Evolutionary conservation across 2,329 filamentous ascomycete species (phyloP), one percentile per base, ranked within the genome.

Genomic region (Fusarium circinatum): DNA sequence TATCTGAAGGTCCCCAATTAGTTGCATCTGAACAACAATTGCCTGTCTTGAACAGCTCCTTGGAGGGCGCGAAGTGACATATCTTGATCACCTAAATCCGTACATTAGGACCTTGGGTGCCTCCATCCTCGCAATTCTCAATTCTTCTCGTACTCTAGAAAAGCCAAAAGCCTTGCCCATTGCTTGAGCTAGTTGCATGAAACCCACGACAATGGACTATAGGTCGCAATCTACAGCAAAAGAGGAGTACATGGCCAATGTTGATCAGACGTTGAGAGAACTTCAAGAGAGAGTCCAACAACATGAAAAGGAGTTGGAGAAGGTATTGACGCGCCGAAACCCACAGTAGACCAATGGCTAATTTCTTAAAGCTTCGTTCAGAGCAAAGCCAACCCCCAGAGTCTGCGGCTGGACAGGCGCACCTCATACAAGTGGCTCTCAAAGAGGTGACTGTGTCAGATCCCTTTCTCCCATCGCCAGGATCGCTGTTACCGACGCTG

Each of bases 401-500:
- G 22, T 78, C 81, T 18, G 75, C 79, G 28, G 75, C 76, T n/a
- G 80, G 74, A 26, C 81, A 83, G 57, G 76, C 78, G 22, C 74
- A 73, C 41, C 82, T 89, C 44, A 86, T 95, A 78, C 91, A 89
- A 75, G 83, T 86, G 56, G 93, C 92, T 7, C 94, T 95, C 76
- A 87, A 90, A 59, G 86, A 88, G 22, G 84, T 94, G 52, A 87
- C 89, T 18, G 84, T 88, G 48, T 86, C 87, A 20, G 87, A 91
- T 58, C 91, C 92, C 14, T 90, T 90, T 75, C 83, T 96, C 28
- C 93, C 94, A 6, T 85, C 87, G 30, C 84, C 89, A 15, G 89
- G 88, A 56, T 96, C 94, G 26, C 86, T 91, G 11, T 82, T 96
- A 12, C 93, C 93, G 8, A 89, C 91, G 12, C 85, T 97, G 9